phyloP scores from a whole-genome alignment of 2,329 filamentous ascomycete species.

The Thermochaetoides dissita region DNA sequence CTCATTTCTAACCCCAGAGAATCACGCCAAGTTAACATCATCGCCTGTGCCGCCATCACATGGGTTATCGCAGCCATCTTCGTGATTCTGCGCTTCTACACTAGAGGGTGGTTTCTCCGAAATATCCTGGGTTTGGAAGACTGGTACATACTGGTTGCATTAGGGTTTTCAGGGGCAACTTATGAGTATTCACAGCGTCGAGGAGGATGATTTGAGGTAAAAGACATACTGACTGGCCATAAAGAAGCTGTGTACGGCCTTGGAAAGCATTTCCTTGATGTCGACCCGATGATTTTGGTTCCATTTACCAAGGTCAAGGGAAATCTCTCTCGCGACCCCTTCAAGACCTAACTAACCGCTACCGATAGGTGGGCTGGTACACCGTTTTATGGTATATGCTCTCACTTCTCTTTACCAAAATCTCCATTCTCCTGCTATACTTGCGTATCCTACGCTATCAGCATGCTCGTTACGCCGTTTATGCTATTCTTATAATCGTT shows the following conservation, averaged over 20 bases:
- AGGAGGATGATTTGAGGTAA: no score
- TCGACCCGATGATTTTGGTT: slow-evolving; percentile 2
- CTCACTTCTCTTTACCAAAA: slow-evolving; percentile 17
- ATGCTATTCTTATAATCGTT: slow-evolving; percentile 13
- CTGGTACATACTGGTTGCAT: slow-evolving; percentile 22
- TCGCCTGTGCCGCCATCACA: slow-evolving; percentile 15
- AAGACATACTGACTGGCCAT: slow-evolving; percentile 1
- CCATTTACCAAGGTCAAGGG: slow-evolving; percentile 9
- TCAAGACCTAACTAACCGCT: neutral
- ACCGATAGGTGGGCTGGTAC: slow-evolving; percentile 14
- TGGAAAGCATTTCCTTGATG: slow-evolving; percentile 11
- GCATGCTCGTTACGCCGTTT: slow-evolving; percentile 17
- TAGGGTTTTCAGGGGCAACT: slow-evolving; percentile 17
- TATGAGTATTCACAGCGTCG: neutral
- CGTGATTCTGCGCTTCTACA: slow-evolving; percentile 25
- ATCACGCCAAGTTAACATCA: slow-evolving; percentile 14
- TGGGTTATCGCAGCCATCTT: slow-evolving; percentile 20
- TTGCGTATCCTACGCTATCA: slow-evolving; percentile 15
- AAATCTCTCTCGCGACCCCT: neutral
- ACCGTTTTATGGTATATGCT: slow-evolving; percentile 17
- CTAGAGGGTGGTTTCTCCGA: slow-evolving; percentile 20
- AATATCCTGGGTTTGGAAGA: slow-evolving; percentile 23
- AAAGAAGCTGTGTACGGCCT: slow-evolving; percentile 11
- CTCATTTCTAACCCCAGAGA: slow-evolving; percentile 9
- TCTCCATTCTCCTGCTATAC: slow-evolving; percentile 17